Percentiles rank a stretch among this genome's conserved stretches.
These are phyloP conservation scores for Lichtheimia corymbifera DNA, from an alignment of 371 early-diverging fungal genomes.

Conservation along the genomic window DNA sequence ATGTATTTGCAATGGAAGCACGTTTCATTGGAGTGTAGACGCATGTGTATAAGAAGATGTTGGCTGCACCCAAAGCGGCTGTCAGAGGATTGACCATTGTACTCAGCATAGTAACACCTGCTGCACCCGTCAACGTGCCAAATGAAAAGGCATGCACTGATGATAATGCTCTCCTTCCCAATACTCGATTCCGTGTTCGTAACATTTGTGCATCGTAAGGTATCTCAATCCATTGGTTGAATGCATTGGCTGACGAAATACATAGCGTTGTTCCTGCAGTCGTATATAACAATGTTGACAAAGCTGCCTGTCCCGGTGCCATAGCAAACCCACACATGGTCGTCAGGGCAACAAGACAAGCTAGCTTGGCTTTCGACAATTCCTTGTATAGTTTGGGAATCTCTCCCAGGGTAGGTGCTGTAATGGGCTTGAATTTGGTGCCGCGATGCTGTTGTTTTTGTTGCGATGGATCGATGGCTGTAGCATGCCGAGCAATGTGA, in stretches of 20 bases:
- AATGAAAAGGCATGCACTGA: conserved; percentile 87
- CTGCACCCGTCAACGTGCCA: conserved; percentile 71
- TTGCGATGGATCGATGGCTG: conserved; percentile 2
- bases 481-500: conserved; percentile 17
- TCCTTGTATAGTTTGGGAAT: conserved; percentile 61
- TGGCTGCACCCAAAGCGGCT: conserved; percentile 79
- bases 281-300: conserved; percentile 78
- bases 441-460: conserved; percentile 10
- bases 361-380: conserved; percentile 81
- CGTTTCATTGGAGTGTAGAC: conserved; percentile 96
- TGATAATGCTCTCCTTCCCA: conserved; percentile 81
- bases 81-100: conserved; percentile 86
- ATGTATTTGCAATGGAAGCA: conserved; percentile 90
- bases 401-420: conserved; percentile 32
- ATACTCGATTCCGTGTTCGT: conserved; percentile 85
- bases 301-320: conserved; percentile 76
- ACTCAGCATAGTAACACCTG: conserved; percentile 70
- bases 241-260: conserved; percentile 89
- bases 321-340: conserved; percentile 96
- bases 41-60: conserved; percentile 85
- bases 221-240: conserved; percentile 95
- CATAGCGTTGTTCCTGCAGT: conserved; percentile 91
- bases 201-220: conserved; percentile 98
- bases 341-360: conserved; percentile 88
- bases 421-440: conserved; percentile 47